These are phyloP conservation scores for Cupressus sempervirens DNA, from an alignment of 75 land plant species.

Conservation along the genomic window DNA sequence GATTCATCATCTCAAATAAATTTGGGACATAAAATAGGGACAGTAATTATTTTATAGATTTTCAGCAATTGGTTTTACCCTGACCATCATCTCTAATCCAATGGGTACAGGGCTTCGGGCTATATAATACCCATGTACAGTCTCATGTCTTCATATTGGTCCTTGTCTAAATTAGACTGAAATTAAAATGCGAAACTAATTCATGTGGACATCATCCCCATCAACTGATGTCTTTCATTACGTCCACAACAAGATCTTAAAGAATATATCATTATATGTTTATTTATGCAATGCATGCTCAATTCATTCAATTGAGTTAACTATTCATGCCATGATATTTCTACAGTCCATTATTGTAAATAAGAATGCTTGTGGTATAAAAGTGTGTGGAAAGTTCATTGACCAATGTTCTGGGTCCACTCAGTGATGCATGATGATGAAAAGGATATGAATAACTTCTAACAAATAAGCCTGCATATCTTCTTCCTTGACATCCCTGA, in stretches of 20 bases:
- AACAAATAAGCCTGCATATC: background rate
- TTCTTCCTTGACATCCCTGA: background rate
- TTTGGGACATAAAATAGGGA: background rate
- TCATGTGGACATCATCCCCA: background rate
- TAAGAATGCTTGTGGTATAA: no score
- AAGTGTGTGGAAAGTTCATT: no score
- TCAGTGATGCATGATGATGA: no score
- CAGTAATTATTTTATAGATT: background rate
- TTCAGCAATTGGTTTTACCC: background rate
- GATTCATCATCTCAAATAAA: background rate
- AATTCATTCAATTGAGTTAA: background rate
- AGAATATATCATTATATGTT: background rate
- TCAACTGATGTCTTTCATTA: background rate
- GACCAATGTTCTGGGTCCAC: no score
- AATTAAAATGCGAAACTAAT: background rate
- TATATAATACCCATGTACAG: background rate
- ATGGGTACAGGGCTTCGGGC: background rate
- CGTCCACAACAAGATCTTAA: background rate
- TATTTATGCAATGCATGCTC: background rate
- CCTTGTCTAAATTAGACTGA: no score
- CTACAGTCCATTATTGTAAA: no score
- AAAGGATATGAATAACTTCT: background rate
- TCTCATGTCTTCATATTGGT: background rate
- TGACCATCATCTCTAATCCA: background rate
- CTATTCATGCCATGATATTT: no score